Base-by-base conservation (phyloP, 495 filamentous ascomycete genomes). In the Elaphomyces granulatus region DNA sequence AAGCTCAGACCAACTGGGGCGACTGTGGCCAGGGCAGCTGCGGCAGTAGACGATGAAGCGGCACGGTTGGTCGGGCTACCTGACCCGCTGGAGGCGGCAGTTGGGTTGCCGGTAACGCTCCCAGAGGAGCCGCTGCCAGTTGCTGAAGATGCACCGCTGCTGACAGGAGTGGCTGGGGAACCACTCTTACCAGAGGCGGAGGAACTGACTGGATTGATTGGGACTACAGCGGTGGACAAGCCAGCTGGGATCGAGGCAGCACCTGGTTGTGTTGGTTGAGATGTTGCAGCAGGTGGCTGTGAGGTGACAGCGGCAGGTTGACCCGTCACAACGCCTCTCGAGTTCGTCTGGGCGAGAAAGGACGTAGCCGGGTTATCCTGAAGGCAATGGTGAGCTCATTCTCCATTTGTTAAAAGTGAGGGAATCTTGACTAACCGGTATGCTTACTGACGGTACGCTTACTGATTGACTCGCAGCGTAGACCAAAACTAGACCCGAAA, bases 271-370 rank as follows among this genome's bases (percentile, higher is more conserved):
- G 50, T 28, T 14, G 69, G 62, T 45, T 70, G 63, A 30, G 50
- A 47, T 32, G 64, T 70, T 15, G 60, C 57, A 4, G 47, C 51
- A 14, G 36, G 10, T n/a, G 61, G 55, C 47, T 67, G 61, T 12
- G 43, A 38, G 39, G 61, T 64, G 14, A 58, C 51, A 12, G 32
- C 43, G 2, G 38, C 38, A 31, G 66, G 60, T 40, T 66, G 61
- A 52, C 71, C 70, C 34, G 74, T 78, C 23, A 75, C 63, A 18
- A 74, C 70, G 46, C 72, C 68, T 19, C 59, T 53, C 34, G 72
- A 70, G 62, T 75, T 67, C 46, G 71, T 74, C 58, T 66, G 32
- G 21, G 59, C 63, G 30, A 69, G 54, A 47, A 54, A 68, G 15
- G 56, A 43, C 28, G 66, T 70, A 36, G 49, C 53, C 4, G 61